A percentile compares a stretch with the other conserved stretches of the same genome.
Evolutionary conservation across 805 yeast genomes (phyloP).

Genomic region (Kuraishia cidri): DNA sequence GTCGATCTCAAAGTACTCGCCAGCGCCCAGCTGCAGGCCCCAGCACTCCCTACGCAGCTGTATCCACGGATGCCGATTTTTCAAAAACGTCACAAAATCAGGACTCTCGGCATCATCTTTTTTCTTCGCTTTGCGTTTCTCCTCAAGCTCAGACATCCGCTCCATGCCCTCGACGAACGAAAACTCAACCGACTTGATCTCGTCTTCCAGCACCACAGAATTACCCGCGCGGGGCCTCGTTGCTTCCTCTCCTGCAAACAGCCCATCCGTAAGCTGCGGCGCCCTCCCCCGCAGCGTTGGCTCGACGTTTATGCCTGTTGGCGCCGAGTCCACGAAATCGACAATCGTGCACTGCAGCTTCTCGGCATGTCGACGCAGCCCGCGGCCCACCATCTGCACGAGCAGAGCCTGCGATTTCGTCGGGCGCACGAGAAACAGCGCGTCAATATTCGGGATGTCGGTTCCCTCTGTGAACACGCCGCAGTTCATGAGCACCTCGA

Average conservation of each 20-base stretch:
- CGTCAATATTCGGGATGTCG: slow-evolving; percentile 84
- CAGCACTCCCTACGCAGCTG: slow-evolving; percentile 11
- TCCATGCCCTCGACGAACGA: too few species aligned
- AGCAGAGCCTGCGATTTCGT: slow-evolving; percentile 65
- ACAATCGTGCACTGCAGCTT: slow-evolving; percentile 66
- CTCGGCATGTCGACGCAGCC: slow-evolving; percentile 53
- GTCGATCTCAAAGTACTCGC: slow-evolving; percentile 11
- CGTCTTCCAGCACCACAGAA: too few species aligned
- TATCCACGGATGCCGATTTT: slow-evolving; percentile 8
- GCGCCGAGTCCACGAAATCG: slow-evolving; percentile 63
- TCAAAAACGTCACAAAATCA: slow-evolving; percentile 6
- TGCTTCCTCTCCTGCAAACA: neutral
- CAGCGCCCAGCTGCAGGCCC: slow-evolving; percentile 10
- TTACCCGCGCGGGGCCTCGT: too few species aligned
- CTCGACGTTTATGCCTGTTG: slow-evolving; percentile 15
- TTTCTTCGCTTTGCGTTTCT: too few species aligned
- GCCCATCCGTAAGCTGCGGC: neutral
- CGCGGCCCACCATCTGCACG: slow-evolving; percentile 89
- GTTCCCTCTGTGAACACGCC: slow-evolving; percentile 93
- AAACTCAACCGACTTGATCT: too few species aligned
- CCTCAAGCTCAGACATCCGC: too few species aligned
- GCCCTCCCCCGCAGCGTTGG: slow-evolving; percentile 13
- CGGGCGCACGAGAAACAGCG: slow-evolving; percentile 71
- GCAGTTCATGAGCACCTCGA: slow-evolving; percentile 78
- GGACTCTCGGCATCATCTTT: neutral